Base-by-base conservation (phyloP, 306 rosid species). In the Potentilla sterilis region DNA sequence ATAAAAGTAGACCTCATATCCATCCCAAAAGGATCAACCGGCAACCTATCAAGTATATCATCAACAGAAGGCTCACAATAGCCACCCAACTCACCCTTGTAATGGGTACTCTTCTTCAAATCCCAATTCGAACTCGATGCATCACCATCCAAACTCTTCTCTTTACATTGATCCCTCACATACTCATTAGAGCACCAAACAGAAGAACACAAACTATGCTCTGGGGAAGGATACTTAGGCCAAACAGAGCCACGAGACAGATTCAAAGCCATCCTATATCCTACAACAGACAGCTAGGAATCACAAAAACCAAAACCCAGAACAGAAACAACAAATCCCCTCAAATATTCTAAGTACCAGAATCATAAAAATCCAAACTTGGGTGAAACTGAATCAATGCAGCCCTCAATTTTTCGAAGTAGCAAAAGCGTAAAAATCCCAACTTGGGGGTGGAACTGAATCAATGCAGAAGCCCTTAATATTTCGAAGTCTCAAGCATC, bases 1-100 rank as follows among this genome's bases (percentile, higher is more conserved):
- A 84, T 84, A 52, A 88, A 72, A 44, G 84, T 84, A 47, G 91
- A 85, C 76, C 78, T 75, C 15, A 74, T 73, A 70, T 82, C 85
- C 91, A 87, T 86, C 19, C 81, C 95, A 75, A 88, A 89, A 37
- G 97, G 97, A 81, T 91, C 97, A 63, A 46, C 71, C 9, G 92
- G 95, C 78, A 89, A 85, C n/a, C 22, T 81, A 82, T 82, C 89
- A 74, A 77, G 72, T 81, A 88, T 52, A 72, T 86, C 97, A 75
- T 85, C 87, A 73, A 2, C 76, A 54, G 32, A 63, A 11, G 43
- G 74, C 51, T 82, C 87, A 52, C 75, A 74, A 42, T 19, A 32
- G 40, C 66, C 85, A 52, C 69, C 79, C 54, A 83, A 72, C 48
- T 79, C 79, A 75, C 55, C 52, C 70, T 73, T 41, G 7, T 65